Evolutionary conservation across 2,329 filamentous ascomycete genomes (phyloP), one percentile per base, ranked within the genome.

Genomic region (Pyricularia pennisetigena): DNA sequence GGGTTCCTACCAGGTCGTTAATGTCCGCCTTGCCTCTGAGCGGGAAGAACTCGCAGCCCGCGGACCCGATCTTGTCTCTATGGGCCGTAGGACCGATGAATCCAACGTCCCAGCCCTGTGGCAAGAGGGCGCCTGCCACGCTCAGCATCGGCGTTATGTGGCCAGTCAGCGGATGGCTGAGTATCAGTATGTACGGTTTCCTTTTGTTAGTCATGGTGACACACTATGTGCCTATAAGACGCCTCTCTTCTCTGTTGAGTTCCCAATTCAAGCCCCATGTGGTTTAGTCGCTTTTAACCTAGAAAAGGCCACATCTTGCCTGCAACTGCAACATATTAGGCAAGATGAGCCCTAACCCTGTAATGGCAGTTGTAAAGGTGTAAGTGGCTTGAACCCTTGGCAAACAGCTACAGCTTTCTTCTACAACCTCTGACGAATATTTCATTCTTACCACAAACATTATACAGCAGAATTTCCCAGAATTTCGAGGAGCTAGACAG

Each of bases 31-130:
- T 67, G 14, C 71, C 76, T 5, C 69, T 70, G 9, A 80, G 71
- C 2, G 77, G 74, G 16, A 79, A 49, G 70, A 78, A 80, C 7
- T 69, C 68, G 30, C 76, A 73, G 23, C 76, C 78, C 12, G 76
- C 70, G 0, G 72, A 71, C 41, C 75, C 74, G 71, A 79, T 79
- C 68, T 75, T 75, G n/a, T 70, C 59, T 6, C 71, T 72, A 70
- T 79, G 77, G n/a, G 76, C 73, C 2, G 73, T 76, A 5, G 78
- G 75, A 41, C 78, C 76, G 0, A 80, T 74, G 71, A 79, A 79
- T 62, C 72, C 75, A 32, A 76, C 73, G 3, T 70, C 68, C 75
- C 76, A 79, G 57, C 74, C 75, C 2, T 73, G 75, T 23, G 71
- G 64, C 35, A 67, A 70, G 30, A 80, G 74, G 23, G 71, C 73